Evolutionary conservation across 768 basidiomycete genomes (phyloP).

Genomic region (Tricholoma furcatifolium): DNA sequence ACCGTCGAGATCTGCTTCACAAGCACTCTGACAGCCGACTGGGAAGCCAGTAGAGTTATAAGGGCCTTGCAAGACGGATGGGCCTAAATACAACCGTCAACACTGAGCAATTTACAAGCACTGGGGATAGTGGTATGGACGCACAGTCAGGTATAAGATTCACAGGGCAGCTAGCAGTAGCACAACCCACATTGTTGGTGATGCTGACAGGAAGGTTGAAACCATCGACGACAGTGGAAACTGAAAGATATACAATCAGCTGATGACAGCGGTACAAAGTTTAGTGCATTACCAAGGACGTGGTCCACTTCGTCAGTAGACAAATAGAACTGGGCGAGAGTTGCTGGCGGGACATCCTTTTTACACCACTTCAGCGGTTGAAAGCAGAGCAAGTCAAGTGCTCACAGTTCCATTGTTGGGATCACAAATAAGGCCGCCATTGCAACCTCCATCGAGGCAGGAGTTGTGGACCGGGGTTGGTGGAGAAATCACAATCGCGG

Average conservation of each 20-base stretch:
- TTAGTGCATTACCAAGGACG: too few species aligned
- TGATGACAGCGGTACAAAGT: too few species aligned
- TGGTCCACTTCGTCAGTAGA: conserved; percentile 34
- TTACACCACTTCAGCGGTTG: not conserved
- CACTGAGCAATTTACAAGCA: not conserved
- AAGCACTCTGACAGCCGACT: conserved; percentile 55
- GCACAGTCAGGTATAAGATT: conserved; percentile 53
- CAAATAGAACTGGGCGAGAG: conserved; percentile 69
- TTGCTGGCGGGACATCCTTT: conserved; percentile 63
- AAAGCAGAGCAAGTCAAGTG: not conserved
- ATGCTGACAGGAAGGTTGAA: conserved; percentile 57
- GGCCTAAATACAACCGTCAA: conserved; percentile 26
- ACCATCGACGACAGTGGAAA: conserved; percentile 60
- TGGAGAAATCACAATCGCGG: conserved; percentile 62
- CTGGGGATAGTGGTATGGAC: too few species aligned
- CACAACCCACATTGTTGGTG: conserved; percentile 47
- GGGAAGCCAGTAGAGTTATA: conserved; percentile 43
- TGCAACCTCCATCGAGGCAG: conserved; percentile 68
- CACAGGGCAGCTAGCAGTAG: conserved; percentile 46
- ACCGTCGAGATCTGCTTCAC: conserved; percentile 33
- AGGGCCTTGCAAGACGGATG: conserved; percentile 44
- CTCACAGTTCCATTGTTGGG: conserved; percentile 47
- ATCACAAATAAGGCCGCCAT: conserved; percentile 64
- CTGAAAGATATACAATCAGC: conserved; percentile 24
- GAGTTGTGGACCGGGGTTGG: conserved; percentile 52